Evolutionary conservation across 2,329 filamentous ascomycete species (phyloP).

Genomic region (Colletotrichum sp.): DNA sequence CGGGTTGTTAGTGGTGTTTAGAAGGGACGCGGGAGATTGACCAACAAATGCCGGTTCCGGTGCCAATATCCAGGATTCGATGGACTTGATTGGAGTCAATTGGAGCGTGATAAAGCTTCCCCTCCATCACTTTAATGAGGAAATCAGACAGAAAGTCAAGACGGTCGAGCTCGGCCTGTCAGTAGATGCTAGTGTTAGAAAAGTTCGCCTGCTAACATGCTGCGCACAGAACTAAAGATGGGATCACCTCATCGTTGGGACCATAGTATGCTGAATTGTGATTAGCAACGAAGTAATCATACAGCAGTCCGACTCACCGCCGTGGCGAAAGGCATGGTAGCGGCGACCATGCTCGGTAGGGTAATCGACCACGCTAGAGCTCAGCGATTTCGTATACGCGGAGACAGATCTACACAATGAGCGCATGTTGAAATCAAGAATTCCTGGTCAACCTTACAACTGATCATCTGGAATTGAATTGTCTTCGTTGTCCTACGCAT

Average conservation of each 20-base stretch:
- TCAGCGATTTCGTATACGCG: background rate
- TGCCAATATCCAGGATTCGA: conserved; percentile 61
- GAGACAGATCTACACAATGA: background rate
- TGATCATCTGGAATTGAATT: background rate
- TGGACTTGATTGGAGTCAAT: background rate
- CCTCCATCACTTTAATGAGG: background rate
- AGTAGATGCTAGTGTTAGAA: too few relatives aligned
- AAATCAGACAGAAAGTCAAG: background rate
- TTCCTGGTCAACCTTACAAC: accelerated
- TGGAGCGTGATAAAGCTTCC: background rate
- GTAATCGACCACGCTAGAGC: background rate
- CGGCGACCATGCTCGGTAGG: background rate
- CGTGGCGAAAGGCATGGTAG: conserved; percentile 10
- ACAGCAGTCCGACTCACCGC: background rate
- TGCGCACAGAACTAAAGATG: too few relatives aligned
- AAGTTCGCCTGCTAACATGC: too few relatives aligned
- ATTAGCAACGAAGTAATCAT: too few relatives aligned
- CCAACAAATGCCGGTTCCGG: conserved; percentile 65
- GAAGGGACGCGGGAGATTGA: accelerated
- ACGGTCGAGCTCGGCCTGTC: background rate
- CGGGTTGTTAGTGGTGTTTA: background rate
- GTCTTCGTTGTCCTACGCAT: too few relatives aligned
- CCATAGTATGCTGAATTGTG: conserved; percentile 26
- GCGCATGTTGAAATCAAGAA: accelerated
- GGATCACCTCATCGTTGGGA: conserved; percentile 37